Base-by-base conservation (phyloP, 2,329 filamentous ascomycete genomes). In the Cordyceps militaris region DNA sequence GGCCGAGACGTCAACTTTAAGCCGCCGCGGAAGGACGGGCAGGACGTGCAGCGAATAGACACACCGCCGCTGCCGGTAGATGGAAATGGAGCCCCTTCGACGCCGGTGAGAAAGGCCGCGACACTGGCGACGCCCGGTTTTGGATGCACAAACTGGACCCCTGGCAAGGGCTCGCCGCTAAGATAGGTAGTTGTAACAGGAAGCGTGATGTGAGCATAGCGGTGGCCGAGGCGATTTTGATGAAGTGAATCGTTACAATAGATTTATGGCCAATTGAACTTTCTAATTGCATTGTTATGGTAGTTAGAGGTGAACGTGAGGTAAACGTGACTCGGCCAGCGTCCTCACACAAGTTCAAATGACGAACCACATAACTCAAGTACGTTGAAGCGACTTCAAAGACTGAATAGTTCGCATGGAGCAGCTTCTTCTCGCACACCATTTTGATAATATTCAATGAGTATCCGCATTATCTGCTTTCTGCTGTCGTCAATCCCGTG, bases 1-100 rank as follows among this genome's bases (percentile, higher is more conserved):
- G 76, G 76, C 9, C 68, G 74, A 32, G 74, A 79, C 16, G 73
- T 74, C 55, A 78, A 79, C 65, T 81, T 79, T 61, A 79, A 79
- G 62, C 76, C 78, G 44, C 77, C 76, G 36, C 73, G 76, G 60
- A 76, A 73, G 62, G 78, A 78, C 50, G 78, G 73, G 21, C 65
- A 69, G 58, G 70, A 73, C 10, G 67, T 75, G 8, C 70, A 74
- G 56, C 74, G 80, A 56, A 76, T 74, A n/a, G 79, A 82, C 51
- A 84, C 80, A 3, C 81, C 81, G 3, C 80, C 82, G 4, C 69
- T 79, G 11, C 68, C 72, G 23, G 62, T 65, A 7, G 76, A 75
- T 21, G 68, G 68, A 14, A 67, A 43, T 13, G 43, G 63, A 26
- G 36, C 66, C 2, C 74, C 78, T 16, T 77, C 75, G n/a, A 82